Conservation (phyloP, 2,329 filamentous ascomycete genomes). For the Waltergamsia citrina region DNA sequence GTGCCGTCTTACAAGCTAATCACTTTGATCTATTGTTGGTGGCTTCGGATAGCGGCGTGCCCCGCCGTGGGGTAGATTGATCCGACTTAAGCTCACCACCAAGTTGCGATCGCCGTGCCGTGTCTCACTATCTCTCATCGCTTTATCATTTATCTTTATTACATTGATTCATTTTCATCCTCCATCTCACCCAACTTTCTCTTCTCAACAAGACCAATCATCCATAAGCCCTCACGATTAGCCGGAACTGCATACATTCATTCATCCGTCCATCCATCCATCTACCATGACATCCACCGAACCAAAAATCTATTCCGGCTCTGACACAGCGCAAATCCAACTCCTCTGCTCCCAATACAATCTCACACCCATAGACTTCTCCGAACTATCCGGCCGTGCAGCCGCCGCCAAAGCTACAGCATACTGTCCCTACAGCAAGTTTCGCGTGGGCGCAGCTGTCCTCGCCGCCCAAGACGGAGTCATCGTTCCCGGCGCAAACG, state of each 20-base stretch:
- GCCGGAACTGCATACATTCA: not conserved
- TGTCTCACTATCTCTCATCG: no score
- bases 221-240: not conserved
- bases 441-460: slow-evolving; percentile 79
- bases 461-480: slow-evolving; percentile 32
- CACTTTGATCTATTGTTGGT: not conserved
- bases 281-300: not conserved
- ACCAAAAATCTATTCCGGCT: slow-evolving; percentile 11
- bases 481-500: slow-evolving; percentile 59
- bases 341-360: slow-evolving; percentile 20
- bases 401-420: slow-evolving; percentile 65
- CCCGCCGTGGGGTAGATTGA: slow-evolving; percentile 2
- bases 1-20: not conserved
- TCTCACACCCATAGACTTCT: slow-evolving; percentile 56
- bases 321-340: slow-evolving; percentile 15
- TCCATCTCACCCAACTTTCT: not conserved
- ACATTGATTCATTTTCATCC: no score
- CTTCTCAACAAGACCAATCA: not conserved
- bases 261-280: not conserved
- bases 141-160: no score
- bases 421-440: slow-evolving; percentile 90
- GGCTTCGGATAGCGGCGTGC: slow-evolving; percentile 1
- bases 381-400: slow-evolving; percentile 51
- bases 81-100: not conserved
- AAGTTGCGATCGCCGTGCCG: no score